These are phyloP conservation scores for Plasmodium cynomolgi DNA, from an alignment of 169 alveolate genomes.

Conservation along the genomic window DNA sequence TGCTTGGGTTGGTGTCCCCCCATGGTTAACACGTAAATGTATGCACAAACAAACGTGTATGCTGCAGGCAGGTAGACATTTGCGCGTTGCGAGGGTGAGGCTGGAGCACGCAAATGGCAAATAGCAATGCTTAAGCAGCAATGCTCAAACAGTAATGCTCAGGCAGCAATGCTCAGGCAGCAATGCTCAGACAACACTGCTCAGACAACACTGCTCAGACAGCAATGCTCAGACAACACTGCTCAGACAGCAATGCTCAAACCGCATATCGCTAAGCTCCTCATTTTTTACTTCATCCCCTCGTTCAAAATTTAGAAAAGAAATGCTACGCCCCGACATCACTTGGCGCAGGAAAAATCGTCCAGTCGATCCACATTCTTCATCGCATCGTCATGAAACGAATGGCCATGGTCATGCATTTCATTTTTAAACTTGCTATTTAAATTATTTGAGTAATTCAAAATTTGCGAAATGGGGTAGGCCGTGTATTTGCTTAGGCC, in stretches of 20 bases:
- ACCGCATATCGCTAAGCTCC: neutral
- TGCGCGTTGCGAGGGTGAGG: neutral
- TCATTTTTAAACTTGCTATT: constrained; percentile 27
- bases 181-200: neutral
- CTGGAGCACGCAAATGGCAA: neutral
- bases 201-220: no score
- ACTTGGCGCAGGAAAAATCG: constrained; percentile 20
- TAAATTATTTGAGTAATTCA: constrained; percentile 35
- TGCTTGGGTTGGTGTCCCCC: neutral
- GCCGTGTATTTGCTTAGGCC: constrained; percentile 52
- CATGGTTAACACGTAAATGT: neutral
- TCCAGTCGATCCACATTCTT: constrained; percentile 16
- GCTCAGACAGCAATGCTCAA: neutral
- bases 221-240: neutral
- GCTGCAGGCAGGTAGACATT: neutral
- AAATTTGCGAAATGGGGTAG: constrained; percentile 59
- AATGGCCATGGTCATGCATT: constrained; percentile 20
- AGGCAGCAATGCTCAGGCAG: no score
- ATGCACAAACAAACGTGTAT: neutral
- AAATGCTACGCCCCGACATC: neutral
- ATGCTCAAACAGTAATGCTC: neutral
- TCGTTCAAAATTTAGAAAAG: neutral
- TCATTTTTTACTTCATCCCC: neutral
- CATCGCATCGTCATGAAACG: constrained; percentile 25
- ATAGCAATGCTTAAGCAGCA: neutral